phyloP scores from a whole-genome alignment of 257 asterid species.

The Nicotiana obtusifolia region DNA sequence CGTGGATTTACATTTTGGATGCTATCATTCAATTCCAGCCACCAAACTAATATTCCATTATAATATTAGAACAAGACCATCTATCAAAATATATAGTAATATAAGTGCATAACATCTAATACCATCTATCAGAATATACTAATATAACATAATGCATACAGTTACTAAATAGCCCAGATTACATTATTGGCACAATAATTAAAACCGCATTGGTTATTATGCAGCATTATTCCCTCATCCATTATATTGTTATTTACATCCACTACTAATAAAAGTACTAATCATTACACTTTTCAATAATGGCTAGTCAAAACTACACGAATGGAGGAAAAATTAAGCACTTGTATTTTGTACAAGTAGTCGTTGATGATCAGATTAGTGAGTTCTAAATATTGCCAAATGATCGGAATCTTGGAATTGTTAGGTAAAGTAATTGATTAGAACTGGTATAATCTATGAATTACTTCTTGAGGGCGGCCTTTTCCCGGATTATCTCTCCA shows the following conservation, averaged over 20 bases:
- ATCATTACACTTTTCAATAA: neutral
- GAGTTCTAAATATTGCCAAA: neutral
- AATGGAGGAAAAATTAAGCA: neutral
- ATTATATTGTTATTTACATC: neutral
- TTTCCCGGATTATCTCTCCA: neutral
- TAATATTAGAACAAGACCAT: neutral
- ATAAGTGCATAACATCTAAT: too few species aligned
- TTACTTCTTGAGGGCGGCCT: neutral
- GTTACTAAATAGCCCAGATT: neutral
- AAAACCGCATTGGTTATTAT: neutral
- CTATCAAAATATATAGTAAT: too few species aligned
- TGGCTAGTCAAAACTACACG: neutral
- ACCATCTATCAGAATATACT: neutral
- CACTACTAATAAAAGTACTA: neutral
- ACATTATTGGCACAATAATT: neutral
- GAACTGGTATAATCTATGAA: neutral
- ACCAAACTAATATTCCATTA: neutral
- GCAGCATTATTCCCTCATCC: neutral
- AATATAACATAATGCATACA: neutral
- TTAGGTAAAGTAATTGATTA: neutral
- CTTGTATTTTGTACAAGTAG: neutral
- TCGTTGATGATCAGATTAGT: neutral
- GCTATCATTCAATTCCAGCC: neutral
- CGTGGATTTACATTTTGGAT: too few species aligned
- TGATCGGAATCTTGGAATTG: neutral